Evolutionary conservation across 2,329 filamentous ascomycete genomes (phyloP).

Genomic region (Colletotrichum ledebouriae): DNA sequence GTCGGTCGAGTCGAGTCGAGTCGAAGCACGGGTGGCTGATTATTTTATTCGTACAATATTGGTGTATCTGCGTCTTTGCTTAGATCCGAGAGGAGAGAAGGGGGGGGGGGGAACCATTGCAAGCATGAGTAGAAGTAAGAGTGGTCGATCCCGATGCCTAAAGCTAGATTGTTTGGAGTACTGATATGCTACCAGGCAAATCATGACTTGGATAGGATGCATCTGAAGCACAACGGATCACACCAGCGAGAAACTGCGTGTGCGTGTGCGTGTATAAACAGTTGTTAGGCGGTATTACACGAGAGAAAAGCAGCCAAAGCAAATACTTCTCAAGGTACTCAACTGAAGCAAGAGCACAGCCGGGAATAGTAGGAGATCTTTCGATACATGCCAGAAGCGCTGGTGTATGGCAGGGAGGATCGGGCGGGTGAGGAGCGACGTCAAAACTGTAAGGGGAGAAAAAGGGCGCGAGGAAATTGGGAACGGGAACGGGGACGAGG

Average conservation of each 20-base stretch:
- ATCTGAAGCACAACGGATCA: conserved; percentile 15
- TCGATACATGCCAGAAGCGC: neutral
- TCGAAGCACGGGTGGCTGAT: conserved; percentile 15
- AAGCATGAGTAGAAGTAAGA: neutral
- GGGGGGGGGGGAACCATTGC: too few species aligned
- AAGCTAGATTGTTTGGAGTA: neutral
- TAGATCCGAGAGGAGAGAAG: neutral
- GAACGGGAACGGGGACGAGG: neutral
- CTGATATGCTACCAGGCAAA: conserved; percentile 21
- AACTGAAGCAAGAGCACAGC: neutral
- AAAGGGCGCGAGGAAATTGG: conserved; percentile 3
- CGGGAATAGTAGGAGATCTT: neutral
- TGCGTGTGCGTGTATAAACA: neutral
- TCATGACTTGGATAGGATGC: conserved; percentile 11
- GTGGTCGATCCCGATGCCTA: neutral
- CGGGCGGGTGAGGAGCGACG: neutral
- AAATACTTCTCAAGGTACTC: neutral
- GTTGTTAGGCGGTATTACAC: neutral
- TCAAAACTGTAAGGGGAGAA: conserved; percentile 14
- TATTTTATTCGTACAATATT: neutral
- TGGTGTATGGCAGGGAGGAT: neutral
- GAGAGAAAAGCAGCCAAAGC: neutral
- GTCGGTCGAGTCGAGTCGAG: conserved; percentile 18
- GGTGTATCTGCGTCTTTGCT: conserved; percentile 15
- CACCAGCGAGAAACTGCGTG: neutral